phyloP scores from a whole-genome alignment of 345 rosid species.

The Pelargonium nanum region DNA sequence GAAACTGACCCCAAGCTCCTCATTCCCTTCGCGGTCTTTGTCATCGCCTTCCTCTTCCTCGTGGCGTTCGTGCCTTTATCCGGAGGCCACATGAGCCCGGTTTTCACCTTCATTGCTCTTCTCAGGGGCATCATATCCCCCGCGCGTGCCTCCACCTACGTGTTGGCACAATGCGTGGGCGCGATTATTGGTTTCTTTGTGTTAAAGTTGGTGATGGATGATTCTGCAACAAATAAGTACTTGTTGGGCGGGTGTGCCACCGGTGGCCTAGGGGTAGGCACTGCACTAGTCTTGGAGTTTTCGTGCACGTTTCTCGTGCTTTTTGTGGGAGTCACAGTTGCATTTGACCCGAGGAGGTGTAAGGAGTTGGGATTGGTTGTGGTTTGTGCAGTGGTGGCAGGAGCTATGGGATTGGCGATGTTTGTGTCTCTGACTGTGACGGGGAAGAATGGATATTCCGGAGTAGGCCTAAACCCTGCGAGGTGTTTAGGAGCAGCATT shows the following conservation, averaged over 20 bases:
- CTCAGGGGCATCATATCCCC: slow-evolving; percentile 20
- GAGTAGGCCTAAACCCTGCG: slow-evolving; percentile 44
- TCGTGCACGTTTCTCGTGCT: slow-evolving; percentile 29
- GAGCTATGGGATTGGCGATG: slow-evolving; percentile 26
- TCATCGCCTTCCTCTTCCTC: slow-evolving; percentile 21
- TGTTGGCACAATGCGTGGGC: slow-evolving; percentile 31
- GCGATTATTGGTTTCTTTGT: slow-evolving; percentile 25
- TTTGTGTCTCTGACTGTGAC: slow-evolving; percentile 36
- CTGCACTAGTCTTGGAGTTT: slow-evolving; percentile 27
- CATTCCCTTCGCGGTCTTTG: slow-evolving; percentile 25
- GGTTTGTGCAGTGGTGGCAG: slow-evolving; percentile 22
- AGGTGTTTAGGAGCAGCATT: slow-evolving; percentile 35
- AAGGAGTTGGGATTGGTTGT: slow-evolving; percentile 23
- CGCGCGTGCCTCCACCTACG: slow-evolving; percentile 16
- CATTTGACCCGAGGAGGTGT: slow-evolving; percentile 32
- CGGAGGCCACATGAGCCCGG: slow-evolving; percentile 35
- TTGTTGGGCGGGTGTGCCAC: slow-evolving; percentile 34
- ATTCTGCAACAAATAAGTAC: slow-evolving; percentile 9
- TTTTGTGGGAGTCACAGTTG: slow-evolving; percentile 30
- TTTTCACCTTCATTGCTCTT: slow-evolving; percentile 22
- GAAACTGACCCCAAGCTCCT: slow-evolving; percentile 25
- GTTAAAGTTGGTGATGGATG: slow-evolving; percentile 19
- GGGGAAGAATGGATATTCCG: slow-evolving; percentile 27
- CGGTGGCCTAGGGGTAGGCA: slow-evolving; percentile 8
- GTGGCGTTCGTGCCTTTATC: slow-evolving; percentile 28